Evolutionary conservation across 2,329 filamentous ascomycete genomes (phyloP).

Genomic region (Stemphylium vesicarium): DNA sequence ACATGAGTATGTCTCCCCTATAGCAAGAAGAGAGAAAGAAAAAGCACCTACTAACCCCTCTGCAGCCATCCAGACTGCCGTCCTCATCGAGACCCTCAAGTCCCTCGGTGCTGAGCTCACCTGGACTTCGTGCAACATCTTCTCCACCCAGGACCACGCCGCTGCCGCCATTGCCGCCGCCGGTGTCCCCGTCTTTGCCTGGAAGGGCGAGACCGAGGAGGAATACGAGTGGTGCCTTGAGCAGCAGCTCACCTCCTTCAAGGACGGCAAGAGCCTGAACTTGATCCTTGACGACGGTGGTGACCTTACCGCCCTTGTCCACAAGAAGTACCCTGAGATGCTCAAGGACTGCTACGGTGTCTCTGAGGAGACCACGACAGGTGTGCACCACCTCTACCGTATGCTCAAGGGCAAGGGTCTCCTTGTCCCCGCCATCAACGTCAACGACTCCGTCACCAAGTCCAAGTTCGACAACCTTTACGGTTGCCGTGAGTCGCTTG

Average conservation of each 20-base stretch:
- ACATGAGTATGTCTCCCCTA: slow-evolving; percentile 75
- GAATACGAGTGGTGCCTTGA: slow-evolving; percentile 99
- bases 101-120: slow-evolving; percentile 97
- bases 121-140: slow-evolving; percentile 99
- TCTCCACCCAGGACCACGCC: slow-evolving; percentile 98
- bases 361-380: slow-evolving; percentile 99
- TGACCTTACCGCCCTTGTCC: slow-evolving; percentile 93
- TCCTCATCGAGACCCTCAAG: slow-evolving; percentile 97
- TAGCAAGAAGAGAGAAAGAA: not conserved
- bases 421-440: slow-evolving; percentile 93
- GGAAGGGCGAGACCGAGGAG: slow-evolving; percentile 96
- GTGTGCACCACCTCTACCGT: slow-evolving; percentile 98
- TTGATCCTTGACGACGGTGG: slow-evolving; percentile 98
- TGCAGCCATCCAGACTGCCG: slow-evolving; percentile 92
- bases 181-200: slow-evolving; percentile 86
- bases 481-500: slow-evolving; percentile 97
- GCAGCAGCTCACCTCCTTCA: slow-evolving; percentile 97
- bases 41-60: slow-evolving; percentile 19
- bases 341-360: slow-evolving; percentile 98
- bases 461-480: slow-evolving; percentile 99
- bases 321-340: slow-evolving; percentile 98
- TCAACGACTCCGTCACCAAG: slow-evolving; percentile 99
- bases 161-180: slow-evolving; percentile 94
- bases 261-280: slow-evolving; percentile 95
- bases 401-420: slow-evolving; percentile 83